phyloP scores from a whole-genome alignment of 2,329 filamentous ascomycete species.

The Exophiala viscosa region DNA sequence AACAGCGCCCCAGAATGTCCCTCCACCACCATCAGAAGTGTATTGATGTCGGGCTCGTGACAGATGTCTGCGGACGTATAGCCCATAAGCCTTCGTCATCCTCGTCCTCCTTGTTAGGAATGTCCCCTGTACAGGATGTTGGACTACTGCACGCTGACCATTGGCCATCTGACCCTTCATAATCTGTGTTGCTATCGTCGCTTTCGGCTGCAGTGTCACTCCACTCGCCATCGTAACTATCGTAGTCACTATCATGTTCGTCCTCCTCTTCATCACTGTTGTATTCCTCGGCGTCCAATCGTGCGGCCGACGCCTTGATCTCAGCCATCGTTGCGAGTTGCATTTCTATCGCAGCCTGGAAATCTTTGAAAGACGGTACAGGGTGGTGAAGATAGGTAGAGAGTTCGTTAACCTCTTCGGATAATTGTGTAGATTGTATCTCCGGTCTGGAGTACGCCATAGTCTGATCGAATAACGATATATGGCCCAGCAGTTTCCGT shows the following conservation, averaged over 20 bases:
- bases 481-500: slow-evolving; percentile 21
- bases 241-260: slow-evolving; percentile 8
- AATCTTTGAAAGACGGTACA: slow-evolving; percentile 20
- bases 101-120: slow-evolving; percentile 1
- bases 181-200: slow-evolving; percentile 22
- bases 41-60: background rate
- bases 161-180: slow-evolving; percentile 15
- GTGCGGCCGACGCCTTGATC: slow-evolving; percentile 1
- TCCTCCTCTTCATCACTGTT: slow-evolving; percentile 3
- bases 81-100: slow-evolving; percentile 19
- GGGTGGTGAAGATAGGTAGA: slow-evolving; percentile 14
- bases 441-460: background rate
- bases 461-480: slow-evolving; percentile 20
- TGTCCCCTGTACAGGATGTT: slow-evolving; percentile 3
- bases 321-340: slow-evolving; percentile 19
- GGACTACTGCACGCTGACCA: slow-evolving; percentile 16
- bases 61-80: slow-evolving; percentile 15
- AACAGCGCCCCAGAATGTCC: slow-evolving; percentile 9
- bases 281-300: slow-evolving; percentile 2
- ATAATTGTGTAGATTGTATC: background rate
- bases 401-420: slow-evolving; percentile 3
- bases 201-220: slow-evolving; percentile 15
- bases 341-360: slow-evolving; percentile 20
- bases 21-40: slow-evolving; percentile 6
- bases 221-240: slow-evolving; percentile 15